phyloP scores from a whole-genome alignment of 768 basidiomycete species.

The Paxillus rubicundulus region DNA sequence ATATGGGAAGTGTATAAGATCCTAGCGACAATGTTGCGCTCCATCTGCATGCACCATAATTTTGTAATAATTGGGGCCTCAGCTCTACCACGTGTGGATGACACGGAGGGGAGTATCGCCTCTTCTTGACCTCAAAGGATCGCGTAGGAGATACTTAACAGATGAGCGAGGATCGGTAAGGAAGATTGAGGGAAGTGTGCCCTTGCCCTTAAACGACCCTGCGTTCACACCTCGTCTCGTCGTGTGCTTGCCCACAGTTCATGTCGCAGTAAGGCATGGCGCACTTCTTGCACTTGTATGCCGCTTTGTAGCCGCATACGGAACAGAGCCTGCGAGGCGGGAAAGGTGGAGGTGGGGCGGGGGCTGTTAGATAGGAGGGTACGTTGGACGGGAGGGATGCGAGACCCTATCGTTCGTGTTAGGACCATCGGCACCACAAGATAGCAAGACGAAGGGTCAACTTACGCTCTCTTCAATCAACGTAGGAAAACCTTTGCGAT shows the following conservation, averaged over 20 bases:
- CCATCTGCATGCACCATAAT: no score
- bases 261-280: conserved; percentile 73
- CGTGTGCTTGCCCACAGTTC: conserved; percentile 70
- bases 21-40: no score
- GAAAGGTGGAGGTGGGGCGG: conserved; percentile 53
- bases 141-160: no score
- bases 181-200: no score
- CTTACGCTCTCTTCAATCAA: conserved; percentile 80
- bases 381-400: conserved; percentile 47
- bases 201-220: conserved; percentile 48
- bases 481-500: conserved; percentile 73
- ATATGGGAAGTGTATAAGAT: no score
- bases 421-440: conserved; percentile 1
- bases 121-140: no score
- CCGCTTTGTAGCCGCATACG: conserved; percentile 85
- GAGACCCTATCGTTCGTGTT: conserved; percentile 47
- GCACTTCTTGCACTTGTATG: conserved; percentile 76
- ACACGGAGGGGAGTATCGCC: no score
- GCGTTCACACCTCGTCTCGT: conserved; percentile 79
- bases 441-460: conserved; percentile 7
- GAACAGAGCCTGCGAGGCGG: conserved; percentile 75
- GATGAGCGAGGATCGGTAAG: no score
- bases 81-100: no score
- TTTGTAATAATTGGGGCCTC: no score
- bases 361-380: conserved; percentile 72